Percentiles rank a stretch among this genome's conserved stretches.
Evolutionary conservation across 306 rosid species (phyloP).

Genomic region (Delonix regia): DNA sequence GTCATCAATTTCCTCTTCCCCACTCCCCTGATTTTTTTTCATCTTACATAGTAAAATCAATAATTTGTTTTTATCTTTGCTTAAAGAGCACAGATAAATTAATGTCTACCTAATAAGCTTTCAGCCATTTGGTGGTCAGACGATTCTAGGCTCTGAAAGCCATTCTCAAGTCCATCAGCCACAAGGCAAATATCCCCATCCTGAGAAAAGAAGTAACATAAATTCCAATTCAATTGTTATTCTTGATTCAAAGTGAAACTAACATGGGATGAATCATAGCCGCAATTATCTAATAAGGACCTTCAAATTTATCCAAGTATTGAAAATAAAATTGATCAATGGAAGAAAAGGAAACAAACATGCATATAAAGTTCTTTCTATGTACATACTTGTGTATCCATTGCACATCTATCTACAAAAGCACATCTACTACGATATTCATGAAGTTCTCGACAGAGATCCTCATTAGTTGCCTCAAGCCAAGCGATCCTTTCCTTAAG

Average conservation of each 20-base stretch:
- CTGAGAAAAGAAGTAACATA: constrained; percentile 46
- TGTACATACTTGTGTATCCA: constrained; percentile 60
- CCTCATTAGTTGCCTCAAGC: constrained; percentile 76
- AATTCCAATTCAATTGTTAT: constrained; percentile 14
- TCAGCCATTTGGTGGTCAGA: constrained; percentile 57
- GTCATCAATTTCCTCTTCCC: constrained; percentile 12
- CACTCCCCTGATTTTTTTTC: neutral
- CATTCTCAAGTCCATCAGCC: constrained; percentile 61
- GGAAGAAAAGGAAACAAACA: constrained; percentile 24
- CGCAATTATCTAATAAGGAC: constrained; percentile 7
- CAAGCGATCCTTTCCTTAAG: constrained; percentile 73
- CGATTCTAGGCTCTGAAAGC: constrained; percentile 52
- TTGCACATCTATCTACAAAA: constrained; percentile 51
- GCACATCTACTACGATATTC: constrained; percentile 69
- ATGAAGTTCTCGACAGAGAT: constrained; percentile 72
- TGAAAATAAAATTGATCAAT: constrained; percentile 20
- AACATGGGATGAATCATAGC: constrained; percentile 17
- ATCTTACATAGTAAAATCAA: constrained; percentile 16
- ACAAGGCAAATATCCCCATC: constrained; percentile 44
- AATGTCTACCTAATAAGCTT: constrained; percentile 58
- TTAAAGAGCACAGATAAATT: constrained; percentile 25
- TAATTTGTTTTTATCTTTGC: constrained; percentile 5
- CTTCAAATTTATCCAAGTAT: constrained; percentile 21
- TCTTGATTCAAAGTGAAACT: constrained; percentile 1
- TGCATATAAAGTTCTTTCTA: constrained; percentile 2